A percentile compares a stretch with the other conserved stretches of the same genome.
Evolutionary conservation across 1,284 basidiomycete species (phyloP).

Genomic region (Cutaneotrichosporon curvatum): DNA sequence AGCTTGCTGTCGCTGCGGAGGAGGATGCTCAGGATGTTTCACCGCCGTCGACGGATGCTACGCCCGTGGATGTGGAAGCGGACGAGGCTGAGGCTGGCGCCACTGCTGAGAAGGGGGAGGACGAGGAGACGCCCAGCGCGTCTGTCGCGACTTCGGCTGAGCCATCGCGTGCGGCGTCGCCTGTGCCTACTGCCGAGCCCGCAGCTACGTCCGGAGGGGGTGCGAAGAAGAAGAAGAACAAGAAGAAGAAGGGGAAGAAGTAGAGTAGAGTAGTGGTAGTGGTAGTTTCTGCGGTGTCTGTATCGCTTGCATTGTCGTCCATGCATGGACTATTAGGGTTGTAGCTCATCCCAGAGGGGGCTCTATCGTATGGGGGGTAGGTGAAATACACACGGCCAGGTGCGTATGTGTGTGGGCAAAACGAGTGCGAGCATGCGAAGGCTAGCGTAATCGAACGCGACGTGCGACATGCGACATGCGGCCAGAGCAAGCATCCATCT

Average conservation of each 20-base stretch:
- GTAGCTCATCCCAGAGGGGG: too few species aligned
- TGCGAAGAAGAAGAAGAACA: conserved; percentile 18
- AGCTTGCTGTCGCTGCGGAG: too few species aligned
- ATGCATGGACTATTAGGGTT: conserved; percentile 1
- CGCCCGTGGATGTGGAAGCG: too few species aligned
- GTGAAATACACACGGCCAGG: too few species aligned
- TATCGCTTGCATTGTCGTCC: background rate
- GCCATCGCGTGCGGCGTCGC: conserved; percentile 15
- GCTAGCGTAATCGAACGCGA: too few species aligned
- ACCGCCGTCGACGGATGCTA: too few species aligned
- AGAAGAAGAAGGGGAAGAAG: conserved; percentile 42
- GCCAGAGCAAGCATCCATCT: too few species aligned
- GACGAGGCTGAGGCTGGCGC: background rate
- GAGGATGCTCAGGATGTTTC: too few species aligned
- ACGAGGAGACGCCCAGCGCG: background rate
- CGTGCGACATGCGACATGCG: too few species aligned
- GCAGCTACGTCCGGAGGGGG: conserved; percentile 1
- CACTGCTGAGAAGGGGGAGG: background rate
- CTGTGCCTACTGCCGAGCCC: conserved; percentile 1
- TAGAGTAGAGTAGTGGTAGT: conserved; percentile 10
- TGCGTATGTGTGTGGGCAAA: too few species aligned
- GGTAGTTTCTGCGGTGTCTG: background rate
- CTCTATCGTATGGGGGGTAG: too few species aligned
- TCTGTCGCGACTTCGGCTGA: background rate
- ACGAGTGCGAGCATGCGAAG: too few species aligned